These are phyloP conservation scores for Suhomyces kilbournensis DNA, from an alignment of 805 yeast species.

Conservation along the genomic window DNA sequence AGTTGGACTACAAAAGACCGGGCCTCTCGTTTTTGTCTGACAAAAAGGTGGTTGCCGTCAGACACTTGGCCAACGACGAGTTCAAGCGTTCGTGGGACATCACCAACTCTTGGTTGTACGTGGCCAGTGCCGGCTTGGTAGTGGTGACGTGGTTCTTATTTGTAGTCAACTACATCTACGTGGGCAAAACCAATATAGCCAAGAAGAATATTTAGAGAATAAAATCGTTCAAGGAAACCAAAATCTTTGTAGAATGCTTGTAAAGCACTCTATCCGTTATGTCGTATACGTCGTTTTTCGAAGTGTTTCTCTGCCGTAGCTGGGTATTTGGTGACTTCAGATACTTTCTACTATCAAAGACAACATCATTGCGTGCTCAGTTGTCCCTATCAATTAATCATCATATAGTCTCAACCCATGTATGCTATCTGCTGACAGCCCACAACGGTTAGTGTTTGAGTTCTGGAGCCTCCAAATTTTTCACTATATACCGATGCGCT, in stretches of 20 bases:
- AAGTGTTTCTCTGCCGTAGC: not conserved
- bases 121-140: constrained; percentile 68
- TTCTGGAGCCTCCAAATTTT: not conserved
- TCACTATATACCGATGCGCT: not conserved
- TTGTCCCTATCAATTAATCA: constrained; percentile 19
- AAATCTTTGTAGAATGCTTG: not conserved
- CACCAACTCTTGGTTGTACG: constrained; percentile 88
- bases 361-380: constrained; percentile 17
- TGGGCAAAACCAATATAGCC: constrained; percentile 25
- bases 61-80: constrained; percentile 95
- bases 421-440: not conserved
- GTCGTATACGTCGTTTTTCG: not conserved
- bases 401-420: constrained; percentile 7
- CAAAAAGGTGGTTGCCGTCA: constrained; percentile 70
- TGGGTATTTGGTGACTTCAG: not conserved
- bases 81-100: constrained; percentile 91
- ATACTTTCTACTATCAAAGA: constrained; percentile 12
- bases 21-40: constrained; percentile 71
- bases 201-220: constrained; percentile 24
- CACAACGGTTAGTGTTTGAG: not conserved
- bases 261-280: not conserved
- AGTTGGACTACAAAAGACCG: constrained; percentile 69
- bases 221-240: too few species aligned
- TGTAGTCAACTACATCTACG: constrained; percentile 58
- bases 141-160: constrained; percentile 75